Evolutionary conservation across 23 red algal species (phyloP).

Genomic region (Cyanidiococcus yangmingshanensis): DNA sequence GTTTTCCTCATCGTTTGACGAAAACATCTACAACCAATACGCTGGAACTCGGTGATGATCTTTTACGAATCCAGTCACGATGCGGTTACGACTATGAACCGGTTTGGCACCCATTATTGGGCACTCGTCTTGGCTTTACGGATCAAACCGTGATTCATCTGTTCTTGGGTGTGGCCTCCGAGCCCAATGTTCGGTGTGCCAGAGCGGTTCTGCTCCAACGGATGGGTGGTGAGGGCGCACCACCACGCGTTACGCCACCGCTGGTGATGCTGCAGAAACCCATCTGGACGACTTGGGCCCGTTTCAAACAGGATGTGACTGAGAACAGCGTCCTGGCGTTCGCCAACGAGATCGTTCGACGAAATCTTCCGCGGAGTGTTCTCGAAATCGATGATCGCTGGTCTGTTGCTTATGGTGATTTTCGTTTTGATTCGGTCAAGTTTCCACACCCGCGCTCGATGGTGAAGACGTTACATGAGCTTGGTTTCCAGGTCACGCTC

Average conservation of each 20-base stretch:
- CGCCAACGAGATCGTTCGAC: constrained; percentile 59
- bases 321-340: constrained; percentile 61
- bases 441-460: constrained; percentile 71
- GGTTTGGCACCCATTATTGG: constrained; percentile 55
- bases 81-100: constrained; percentile 48
- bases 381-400: constrained; percentile 93
- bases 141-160: constrained; percentile 24
- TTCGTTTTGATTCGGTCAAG: constrained; percentile 61
- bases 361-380: constrained; percentile 53
- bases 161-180: constrained; percentile 2
- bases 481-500: constrained; percentile 79
- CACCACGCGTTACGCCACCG: not conserved
- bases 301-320: constrained; percentile 67
- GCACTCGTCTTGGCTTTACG: constrained; percentile 13
- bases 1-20: not conserved
- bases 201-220: not conserved
- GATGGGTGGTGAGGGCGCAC: not conserved
- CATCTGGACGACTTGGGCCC: constrained; percentile 95
- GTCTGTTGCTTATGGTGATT: constrained; percentile 68
- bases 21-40: not conserved
- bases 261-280: constrained; percentile 40
- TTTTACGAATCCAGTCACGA: constrained; percentile 54
- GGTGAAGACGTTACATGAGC: constrained; percentile 52
- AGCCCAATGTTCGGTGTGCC: constrained; percentile 2
- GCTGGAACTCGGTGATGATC: constrained; percentile 29